phyloP scores from a whole-genome alignment of 2,329 filamentous ascomycete genomes.

The Monilinia fructicola region DNA sequence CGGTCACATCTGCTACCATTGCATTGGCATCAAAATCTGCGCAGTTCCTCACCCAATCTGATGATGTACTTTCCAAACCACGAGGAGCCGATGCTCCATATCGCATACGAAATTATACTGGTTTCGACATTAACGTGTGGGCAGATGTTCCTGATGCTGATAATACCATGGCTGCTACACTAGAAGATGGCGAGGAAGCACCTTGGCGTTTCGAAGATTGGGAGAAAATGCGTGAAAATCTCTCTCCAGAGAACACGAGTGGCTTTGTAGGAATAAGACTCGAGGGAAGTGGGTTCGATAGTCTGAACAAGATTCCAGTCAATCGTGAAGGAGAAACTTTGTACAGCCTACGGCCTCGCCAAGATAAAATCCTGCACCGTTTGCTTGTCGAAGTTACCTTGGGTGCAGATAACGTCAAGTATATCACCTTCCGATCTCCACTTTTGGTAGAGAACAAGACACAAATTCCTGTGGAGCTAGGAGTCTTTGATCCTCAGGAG shows the following conservation, averaged over 20 bases:
- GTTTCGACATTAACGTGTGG: constrained; percentile 84
- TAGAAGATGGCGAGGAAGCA: constrained; percentile 85
- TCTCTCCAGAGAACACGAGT: constrained; percentile 78
- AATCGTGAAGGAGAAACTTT: constrained; percentile 92
- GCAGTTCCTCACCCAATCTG: constrained; percentile 76
- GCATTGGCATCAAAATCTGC: constrained; percentile 90
- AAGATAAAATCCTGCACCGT: constrained; percentile 81
- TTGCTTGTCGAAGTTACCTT: constrained; percentile 89
- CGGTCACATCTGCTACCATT: constrained; percentile 89
- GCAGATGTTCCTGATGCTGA: constrained; percentile 66
- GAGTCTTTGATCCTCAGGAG: constrained; percentile 82
- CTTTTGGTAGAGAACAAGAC: constrained; percentile 93
- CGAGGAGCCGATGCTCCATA: constrained; percentile 90
- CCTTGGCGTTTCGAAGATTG: constrained; percentile 98
- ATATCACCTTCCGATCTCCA: constrained; percentile 91
- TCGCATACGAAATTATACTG: constrained; percentile 90
- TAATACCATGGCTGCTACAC: constrained; percentile 70
- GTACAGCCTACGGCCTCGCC: constrained; percentile 84
- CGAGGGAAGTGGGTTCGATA: constrained; percentile 92
- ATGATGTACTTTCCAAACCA: constrained; percentile 91
- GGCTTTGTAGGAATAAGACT: constrained; percentile 80
- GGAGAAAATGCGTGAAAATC: constrained; percentile 90
- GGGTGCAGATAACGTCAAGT: constrained; percentile 95
- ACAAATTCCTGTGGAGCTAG: constrained; percentile 91
- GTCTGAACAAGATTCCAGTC: constrained; percentile 81